These are phyloP conservation scores for Amanita pallidorosea DNA, from an alignment of 768 basidiomycete genomes.

Conservation along the genomic window DNA sequence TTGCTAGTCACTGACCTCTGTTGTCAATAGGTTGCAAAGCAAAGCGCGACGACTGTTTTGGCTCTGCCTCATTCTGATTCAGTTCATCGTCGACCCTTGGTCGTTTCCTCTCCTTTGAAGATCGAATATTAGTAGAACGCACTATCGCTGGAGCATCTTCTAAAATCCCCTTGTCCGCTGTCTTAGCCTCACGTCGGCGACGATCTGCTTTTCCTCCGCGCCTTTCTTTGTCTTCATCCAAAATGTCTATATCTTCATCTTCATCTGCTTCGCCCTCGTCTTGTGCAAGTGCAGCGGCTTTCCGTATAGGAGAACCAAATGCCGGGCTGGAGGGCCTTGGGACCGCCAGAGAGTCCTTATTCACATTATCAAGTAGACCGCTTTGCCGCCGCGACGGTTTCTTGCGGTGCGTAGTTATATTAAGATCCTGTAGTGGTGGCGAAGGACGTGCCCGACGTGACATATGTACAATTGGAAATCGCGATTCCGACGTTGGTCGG, in stretches of 20 bases:
- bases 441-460: conserved; percentile 33
- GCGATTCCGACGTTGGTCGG: conserved; percentile 36
- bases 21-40: conserved; percentile 34
- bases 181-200: conserved; percentile 37
- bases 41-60: conserved; percentile 49
- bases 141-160: conserved; percentile 11
- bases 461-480: conserved; percentile 36
- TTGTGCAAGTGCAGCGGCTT: conserved; percentile 44
- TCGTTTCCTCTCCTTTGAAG: conserved; percentile 28
- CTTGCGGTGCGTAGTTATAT: conserved; percentile 24
- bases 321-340: conserved; percentile 59
- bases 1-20: conserved; percentile 20
- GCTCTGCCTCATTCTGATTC: conserved; percentile 33
- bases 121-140: conserved; percentile 11
- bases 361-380: conserved; percentile 43
- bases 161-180: conserved; percentile 20
- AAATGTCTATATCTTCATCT: conserved; percentile 23
- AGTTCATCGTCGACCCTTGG: conserved; percentile 20
- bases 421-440: conserved; percentile 20
- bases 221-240: conserved; percentile 24
- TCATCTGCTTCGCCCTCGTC: conserved; percentile 43
- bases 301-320: conserved; percentile 51
- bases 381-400: conserved; percentile 31
- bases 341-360: conserved; percentile 26
- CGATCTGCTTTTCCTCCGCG: conserved; percentile 25